Percentiles rank a stretch among this genome's conserved stretches.
These are phyloP conservation scores for Aegilops speltoides DNA, from an alignment of 176 grass and related monocot genomes.

Conservation along the genomic window DNA sequence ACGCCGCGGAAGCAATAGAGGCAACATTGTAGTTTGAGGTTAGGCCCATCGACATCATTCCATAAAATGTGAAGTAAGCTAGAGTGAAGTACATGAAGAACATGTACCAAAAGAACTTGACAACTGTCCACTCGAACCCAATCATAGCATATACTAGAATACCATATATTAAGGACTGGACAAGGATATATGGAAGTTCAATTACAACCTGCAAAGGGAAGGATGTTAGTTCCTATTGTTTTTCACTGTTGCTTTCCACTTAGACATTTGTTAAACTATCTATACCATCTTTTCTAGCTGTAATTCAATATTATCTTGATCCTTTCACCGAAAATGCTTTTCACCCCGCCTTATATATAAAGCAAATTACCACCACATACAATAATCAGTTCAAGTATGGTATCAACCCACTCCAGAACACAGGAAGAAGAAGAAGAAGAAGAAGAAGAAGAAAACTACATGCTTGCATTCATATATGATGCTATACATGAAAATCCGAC, in stretches of 20 bases:
- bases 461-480: constrained; percentile 12
- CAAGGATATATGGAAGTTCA: constrained; percentile 72
- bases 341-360: not conserved
- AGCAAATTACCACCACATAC: too few species aligned
- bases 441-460: not conserved
- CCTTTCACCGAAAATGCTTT: not conserved
- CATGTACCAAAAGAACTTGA: constrained; percentile 82
- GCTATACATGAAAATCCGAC: not conserved
- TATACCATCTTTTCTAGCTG: not conserved
- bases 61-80: constrained; percentile 79
- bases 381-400: too few species aligned
- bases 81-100: constrained; percentile 93
- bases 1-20: constrained; percentile 51
- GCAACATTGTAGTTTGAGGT: constrained; percentile 67
- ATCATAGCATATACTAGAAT: constrained; percentile 74
- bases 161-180: constrained; percentile 60
- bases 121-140: constrained; percentile 73
- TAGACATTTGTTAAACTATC: not conserved
- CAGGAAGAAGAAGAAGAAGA: too few species aligned
- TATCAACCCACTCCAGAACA: too few species aligned
- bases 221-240: not conserved
- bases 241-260: not conserved
- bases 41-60: constrained; percentile 78
- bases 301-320: not conserved
- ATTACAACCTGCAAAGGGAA: constrained; percentile 59